Percentiles rank a stretch among this genome's conserved stretches.
Conservation (phyloP, 169 alveolate species). For the Cryptosporidium meleagridis region DNA sequence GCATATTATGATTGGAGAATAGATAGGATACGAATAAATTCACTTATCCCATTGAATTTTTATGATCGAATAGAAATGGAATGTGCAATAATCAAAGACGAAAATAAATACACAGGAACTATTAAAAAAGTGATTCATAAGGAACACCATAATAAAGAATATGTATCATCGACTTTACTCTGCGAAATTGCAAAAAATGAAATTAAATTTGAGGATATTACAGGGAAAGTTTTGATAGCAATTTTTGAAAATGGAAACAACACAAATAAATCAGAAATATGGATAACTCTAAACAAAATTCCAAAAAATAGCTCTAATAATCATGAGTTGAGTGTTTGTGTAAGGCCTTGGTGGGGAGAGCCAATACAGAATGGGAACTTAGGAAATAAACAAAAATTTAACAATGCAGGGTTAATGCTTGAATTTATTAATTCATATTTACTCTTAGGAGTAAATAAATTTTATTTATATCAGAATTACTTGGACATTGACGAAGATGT, state of each 20-base stretch:
- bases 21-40: background rate
- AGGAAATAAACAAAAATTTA: conserved; percentile 2
- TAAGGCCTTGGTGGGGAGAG: conserved; percentile 76
- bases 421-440: conserved; percentile 47
- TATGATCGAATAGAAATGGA: background rate
- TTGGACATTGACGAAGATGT: conserved; percentile 26
- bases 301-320: background rate
- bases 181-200: background rate
- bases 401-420: conserved; percentile 20
- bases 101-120: conserved; percentile 10
- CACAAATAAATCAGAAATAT: conserved; percentile 3
- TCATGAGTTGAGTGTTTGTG: conserved; percentile 42
- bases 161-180: conserved; percentile 36
- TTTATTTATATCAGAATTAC: conserved; percentile 45
- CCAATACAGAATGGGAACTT: background rate
- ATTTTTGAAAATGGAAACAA: background rate
- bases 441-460: conserved; percentile 12
- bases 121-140: conserved; percentile 10
- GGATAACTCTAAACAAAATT: background rate
- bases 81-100: background rate
- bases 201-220: background rate
- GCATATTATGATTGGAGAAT: conserved; percentile 54
- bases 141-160: conserved; percentile 55
- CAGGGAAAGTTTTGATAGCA: background rate
- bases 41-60: conserved; percentile 17